Evolutionary conservation across 2,329 filamentous ascomycete genomes (phyloP), one percentile per base, ranked within the genome.

Genomic region (Calonectria crousiana): DNA sequence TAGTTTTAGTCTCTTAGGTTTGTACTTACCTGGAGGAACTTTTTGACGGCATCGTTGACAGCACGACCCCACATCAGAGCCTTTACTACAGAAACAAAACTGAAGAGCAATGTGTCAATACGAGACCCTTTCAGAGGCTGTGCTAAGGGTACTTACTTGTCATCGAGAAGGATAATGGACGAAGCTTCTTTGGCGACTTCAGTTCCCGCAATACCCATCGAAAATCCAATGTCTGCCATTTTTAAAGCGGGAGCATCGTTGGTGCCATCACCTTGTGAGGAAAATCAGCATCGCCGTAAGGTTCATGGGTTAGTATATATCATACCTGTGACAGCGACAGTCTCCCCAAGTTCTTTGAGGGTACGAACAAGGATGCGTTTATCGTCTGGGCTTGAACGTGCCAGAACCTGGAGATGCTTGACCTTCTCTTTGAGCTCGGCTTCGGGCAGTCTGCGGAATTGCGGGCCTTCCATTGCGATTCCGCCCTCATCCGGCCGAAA

Each of bases 301-400:
- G 1, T 47, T 3, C n/a, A 47, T 13, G 20, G 5, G n/a, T 47
- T 23, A 10, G n/a, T 1, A 47, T 18, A 23, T 2, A 23, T 23
- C 20, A 11, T 47, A 23, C 44, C 91, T 16, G 91, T 93, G 1
- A 90, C 88, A 13, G 88, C 89, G 1, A 90, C 88, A 0, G 83
- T 92, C 81, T 93, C 90, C 4, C 90, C 91, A 20, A 92, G 87
- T 66, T 91, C 90, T 83, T 92, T 93, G 26, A 93, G 87, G 18
- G 88, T 89, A 6, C 87, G 87, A 4, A 93, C 91, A 8, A 94
- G 84, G 69, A 93, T 90, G 1, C 88, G 87, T 84, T 93, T 93
- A 78, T 93, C 92, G 75, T 93, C 91, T 0, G 92, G 92, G 2
- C 91, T 92, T 0, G 92, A 93, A 6, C 92, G 89, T 51, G 92